A percentile compares a stretch with the other conserved stretches of the same genome.
phyloP scores from a whole-genome alignment of 495 filamentous ascomycete genomes.

The Parathielavia appendiculata region DNA sequence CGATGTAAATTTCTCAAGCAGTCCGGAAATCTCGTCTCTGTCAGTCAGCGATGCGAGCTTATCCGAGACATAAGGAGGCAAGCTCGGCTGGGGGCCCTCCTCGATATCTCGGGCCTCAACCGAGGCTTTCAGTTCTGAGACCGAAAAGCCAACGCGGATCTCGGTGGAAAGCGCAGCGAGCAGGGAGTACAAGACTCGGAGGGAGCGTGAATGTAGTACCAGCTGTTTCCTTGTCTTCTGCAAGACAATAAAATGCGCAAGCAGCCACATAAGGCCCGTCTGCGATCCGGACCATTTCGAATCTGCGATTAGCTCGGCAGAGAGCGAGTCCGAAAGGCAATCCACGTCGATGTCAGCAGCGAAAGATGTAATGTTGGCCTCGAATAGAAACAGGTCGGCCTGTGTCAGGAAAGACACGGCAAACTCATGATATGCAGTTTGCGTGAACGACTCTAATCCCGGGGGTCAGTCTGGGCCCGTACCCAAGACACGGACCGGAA shows the following conservation, averaged over 20 bases:
- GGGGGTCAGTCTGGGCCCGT: not conserved
- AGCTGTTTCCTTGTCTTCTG: conserved; percentile 44
- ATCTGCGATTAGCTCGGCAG: conserved; percentile 6
- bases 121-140: conserved; percentile 8
- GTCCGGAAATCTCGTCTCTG: conserved; percentile 37
- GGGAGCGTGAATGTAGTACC: conserved; percentile 15
- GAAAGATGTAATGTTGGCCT: conserved; percentile 20
- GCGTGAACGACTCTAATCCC: conserved; percentile 14
- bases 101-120: conserved; percentile 11
- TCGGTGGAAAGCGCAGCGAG: conserved; percentile 25
- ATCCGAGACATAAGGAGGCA: conserved; percentile 32
- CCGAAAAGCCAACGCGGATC: conserved; percentile 22
- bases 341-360: conserved; percentile 23
- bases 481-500: not conserved
- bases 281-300: conserved; percentile 20
- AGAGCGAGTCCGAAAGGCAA: conserved; percentile 27
- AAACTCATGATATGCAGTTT: conserved; percentile 35
- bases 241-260: conserved; percentile 76
- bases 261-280: conserved; percentile 60
- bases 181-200: conserved; percentile 26
- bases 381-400: conserved; percentile 21
- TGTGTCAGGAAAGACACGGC: conserved; percentile 37
- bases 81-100: conserved; percentile 9
- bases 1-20: conserved; percentile 37
- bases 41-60: conserved; percentile 36